Base-by-base conservation (phyloP, 441 rosid genomes). In the Gossypium schwendimanii region DNA sequence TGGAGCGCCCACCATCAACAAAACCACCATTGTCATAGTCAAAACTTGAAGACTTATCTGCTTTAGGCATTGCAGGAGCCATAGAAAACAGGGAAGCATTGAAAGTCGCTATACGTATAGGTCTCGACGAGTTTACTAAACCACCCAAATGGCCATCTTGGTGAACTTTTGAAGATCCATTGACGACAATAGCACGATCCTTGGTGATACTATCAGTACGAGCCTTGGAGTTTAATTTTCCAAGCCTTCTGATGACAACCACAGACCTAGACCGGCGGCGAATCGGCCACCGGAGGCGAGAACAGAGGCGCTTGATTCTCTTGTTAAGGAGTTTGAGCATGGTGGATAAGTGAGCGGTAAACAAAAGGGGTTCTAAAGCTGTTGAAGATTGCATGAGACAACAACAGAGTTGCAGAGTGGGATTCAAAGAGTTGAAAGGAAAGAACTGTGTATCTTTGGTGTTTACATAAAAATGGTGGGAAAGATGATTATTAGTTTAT, bases 51-150 rank as follows among this genome's bases (percentile, higher is more conserved):
- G 81, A 31, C 6, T 68, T 81, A 53, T 71, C 81, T 15, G 64
- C 3, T 61, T 81, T 78, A 4, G 92, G 92, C 57, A 91, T 88
- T 28, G 86, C 97, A 6, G 95, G 97, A 3, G 98, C 98, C 97
- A 94, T 89, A 2, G 95, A 90, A 75, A 94, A 94, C 87, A 94
- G 75, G 15, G 94, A 89, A 57, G 95, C 98, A 75, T 89, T 94
- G 76, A 94, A 94, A 61, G 90, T 92, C 10, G 97, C 98, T 4
- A 91, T 21, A 60, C 87, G 86, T 55, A 94, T 84, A 10, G 86
- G 59, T 72, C 74, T 84, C 65, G 73, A 85, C 3, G 87, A 73
- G 53, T 81, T 77, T 0, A 71, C 76, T 0, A 72, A 69, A 28
- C 78, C 76, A 33, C 52, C 71, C 33, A 69, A 57, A 23, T 70